Evolutionary conservation across 495 filamentous ascomycete species (phyloP).

Genomic region (Penicillium flavigenum): DNA sequence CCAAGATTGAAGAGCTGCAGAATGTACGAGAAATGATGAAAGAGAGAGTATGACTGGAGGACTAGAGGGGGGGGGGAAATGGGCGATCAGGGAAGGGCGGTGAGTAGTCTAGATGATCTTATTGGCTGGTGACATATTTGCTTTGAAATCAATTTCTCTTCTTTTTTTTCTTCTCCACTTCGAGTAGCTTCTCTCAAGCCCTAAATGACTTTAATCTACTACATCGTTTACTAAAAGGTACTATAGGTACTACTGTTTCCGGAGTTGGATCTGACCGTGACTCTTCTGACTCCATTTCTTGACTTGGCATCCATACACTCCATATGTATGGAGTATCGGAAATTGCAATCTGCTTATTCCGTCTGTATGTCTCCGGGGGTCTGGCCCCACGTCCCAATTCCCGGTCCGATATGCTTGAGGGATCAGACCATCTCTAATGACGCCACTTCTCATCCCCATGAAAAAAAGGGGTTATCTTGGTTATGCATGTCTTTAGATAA

Average conservation of each 20-base stretch:
- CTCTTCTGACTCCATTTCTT: neutral
- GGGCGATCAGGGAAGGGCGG: conserved; percentile 10
- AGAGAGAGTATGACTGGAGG: conserved; percentile 6
- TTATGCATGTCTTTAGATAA: neutral
- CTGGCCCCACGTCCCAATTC: conserved; percentile 2
- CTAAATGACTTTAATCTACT: neutral
- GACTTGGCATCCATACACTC: neutral
- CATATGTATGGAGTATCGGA: neutral
- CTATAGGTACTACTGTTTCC: neutral
- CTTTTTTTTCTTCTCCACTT: conserved; percentile 6
- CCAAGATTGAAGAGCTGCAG: neutral
- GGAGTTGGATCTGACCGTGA: neutral
- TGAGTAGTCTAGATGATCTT: neutral
- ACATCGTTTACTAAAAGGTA: too few relatives aligned
- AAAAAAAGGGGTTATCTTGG: neutral
- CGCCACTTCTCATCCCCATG: neutral
- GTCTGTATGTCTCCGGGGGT: neutral
- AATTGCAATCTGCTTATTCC: neutral
- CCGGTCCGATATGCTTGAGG: neutral
- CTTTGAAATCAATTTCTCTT: conserved; percentile 13
- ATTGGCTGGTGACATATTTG: neutral
- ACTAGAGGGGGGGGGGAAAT: neutral
- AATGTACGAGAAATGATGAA: conserved; percentile 7
- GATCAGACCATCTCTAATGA: conserved; percentile 3
- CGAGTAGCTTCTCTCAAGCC: conserved; percentile 1